Conservation (phyloP, 441 rosid species). For the Aleurites moluccanus region DNA sequence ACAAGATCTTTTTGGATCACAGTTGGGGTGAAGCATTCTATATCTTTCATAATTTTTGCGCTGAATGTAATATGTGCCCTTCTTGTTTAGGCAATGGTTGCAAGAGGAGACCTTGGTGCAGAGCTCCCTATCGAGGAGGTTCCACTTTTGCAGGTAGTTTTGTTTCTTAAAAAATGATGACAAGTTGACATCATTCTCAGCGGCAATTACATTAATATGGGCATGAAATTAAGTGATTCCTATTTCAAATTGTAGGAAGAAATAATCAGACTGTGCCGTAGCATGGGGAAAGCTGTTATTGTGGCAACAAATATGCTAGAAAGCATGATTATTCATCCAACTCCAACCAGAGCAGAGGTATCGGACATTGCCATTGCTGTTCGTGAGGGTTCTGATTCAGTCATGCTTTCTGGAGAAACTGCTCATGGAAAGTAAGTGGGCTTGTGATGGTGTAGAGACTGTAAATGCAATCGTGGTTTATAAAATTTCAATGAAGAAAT, state of each 20-base stretch:
- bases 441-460: not conserved
- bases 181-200: conserved; percentile 12
- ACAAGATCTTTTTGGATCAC: not conserved
- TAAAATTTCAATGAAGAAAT: conserved; percentile 11
- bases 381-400: conserved; percentile 96
- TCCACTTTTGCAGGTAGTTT: conserved; percentile 84
- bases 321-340: conserved; percentile 99
- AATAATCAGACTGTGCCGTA: conserved; percentile 81
- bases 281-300: conserved; percentile 98
- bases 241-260: conserved; percentile 47
- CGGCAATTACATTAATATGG: conserved; percentile 6
- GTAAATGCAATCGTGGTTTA: not conserved
- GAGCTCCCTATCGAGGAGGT: conserved; percentile 99
- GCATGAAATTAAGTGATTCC: conserved; percentile 19
- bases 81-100: conserved; percentile 84
- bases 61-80: not conserved
- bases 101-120: conserved; percentile 99
- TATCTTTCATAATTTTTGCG: conserved; percentile 13
- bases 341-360: conserved; percentile 96
- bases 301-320: conserved; percentile 99
- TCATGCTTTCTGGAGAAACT: conserved; percentile 99
- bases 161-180: conserved; percentile 26
- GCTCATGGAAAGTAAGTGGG: conserved; percentile 89
- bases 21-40: not conserved
- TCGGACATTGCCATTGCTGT: conserved; percentile 98